These are phyloP conservation scores for Fraxinus baroniana DNA, from an alignment of 305 asterid species.

Conservation along the genomic window DNA sequence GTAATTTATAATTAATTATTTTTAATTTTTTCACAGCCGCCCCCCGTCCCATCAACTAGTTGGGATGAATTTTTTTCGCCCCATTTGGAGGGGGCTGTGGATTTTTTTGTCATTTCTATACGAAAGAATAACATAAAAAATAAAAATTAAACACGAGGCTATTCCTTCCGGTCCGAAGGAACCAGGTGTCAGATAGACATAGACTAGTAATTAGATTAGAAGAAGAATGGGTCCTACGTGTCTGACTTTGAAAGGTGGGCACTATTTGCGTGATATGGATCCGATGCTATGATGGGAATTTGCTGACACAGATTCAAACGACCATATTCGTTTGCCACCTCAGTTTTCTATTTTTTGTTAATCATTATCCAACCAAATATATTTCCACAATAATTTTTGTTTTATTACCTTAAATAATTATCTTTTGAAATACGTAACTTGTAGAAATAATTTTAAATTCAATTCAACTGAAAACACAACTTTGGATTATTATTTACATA, in stretches of 20 bases:
- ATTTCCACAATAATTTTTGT: neutral
- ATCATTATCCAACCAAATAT: neutral
- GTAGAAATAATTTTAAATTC: neutral
- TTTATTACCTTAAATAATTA: neutral
- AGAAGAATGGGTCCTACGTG: constrained; percentile 11
- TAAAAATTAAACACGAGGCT: neutral
- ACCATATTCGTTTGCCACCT: constrained; percentile 23
- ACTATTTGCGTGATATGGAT: neutral
- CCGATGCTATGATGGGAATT: neutral
- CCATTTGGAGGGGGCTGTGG: no score
- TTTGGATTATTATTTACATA: no score
- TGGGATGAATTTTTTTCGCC: no score
- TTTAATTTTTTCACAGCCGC: no score
- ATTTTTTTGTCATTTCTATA: no score
- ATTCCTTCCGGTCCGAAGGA: constrained; percentile 8
- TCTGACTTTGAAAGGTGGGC: constrained; percentile 1
- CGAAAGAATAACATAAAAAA: no score
- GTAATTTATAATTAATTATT: no score
- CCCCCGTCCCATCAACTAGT: no score
- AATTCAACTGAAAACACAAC: no score
- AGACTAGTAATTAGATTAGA: neutral
- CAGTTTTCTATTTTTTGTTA: neutral
- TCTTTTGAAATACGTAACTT: no score
- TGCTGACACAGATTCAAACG: constrained; percentile 21
- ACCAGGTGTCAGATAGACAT: constrained; percentile 10